Conservation (phyloP, 1,284 basidiomycete species). For the Trichosporon sp. region DNA sequence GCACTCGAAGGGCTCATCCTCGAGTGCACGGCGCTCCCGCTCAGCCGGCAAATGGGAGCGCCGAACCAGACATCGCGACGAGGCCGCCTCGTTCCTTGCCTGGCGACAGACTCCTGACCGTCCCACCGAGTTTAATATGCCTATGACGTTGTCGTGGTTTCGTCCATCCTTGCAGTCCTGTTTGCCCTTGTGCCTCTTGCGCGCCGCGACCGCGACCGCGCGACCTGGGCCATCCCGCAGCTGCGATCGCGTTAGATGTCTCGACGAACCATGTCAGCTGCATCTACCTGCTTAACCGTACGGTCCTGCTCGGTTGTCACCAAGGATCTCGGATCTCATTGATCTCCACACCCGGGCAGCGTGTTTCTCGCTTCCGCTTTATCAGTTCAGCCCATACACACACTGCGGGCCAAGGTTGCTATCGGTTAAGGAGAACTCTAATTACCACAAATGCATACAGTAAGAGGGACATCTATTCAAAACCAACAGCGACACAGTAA, state of each 20-base stretch:
- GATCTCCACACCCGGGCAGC: too few species aligned
- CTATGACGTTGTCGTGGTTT: conserved; percentile 3
- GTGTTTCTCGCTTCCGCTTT: too few species aligned
- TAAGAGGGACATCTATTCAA: conserved; percentile 6
- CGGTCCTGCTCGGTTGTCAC: neutral
- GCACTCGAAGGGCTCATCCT: too few species aligned
- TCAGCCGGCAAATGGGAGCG: neutral
- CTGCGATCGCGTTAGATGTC: neutral
- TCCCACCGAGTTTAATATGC: neutral
- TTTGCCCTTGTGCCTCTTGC: neutral
- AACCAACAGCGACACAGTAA: conserved; percentile 3
- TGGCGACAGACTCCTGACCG: neutral
- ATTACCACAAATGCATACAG: conserved; percentile 18
- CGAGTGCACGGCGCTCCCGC: too few species aligned
- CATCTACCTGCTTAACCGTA: neutral
- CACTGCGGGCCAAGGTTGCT: neutral
- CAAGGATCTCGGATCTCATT: neutral
- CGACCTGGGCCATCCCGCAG: neutral
- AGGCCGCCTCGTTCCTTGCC: neutral
- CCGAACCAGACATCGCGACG: neutral
- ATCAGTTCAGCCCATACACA: too few species aligned
- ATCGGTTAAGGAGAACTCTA: neutral
- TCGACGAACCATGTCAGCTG: neutral
- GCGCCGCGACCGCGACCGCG: neutral
- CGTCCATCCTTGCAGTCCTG: too few species aligned